These are phyloP conservation scores for Fonsecaea multimorphosa DNA, from an alignment of 2,329 filamentous ascomycete genomes.

Conservation along the genomic window DNA sequence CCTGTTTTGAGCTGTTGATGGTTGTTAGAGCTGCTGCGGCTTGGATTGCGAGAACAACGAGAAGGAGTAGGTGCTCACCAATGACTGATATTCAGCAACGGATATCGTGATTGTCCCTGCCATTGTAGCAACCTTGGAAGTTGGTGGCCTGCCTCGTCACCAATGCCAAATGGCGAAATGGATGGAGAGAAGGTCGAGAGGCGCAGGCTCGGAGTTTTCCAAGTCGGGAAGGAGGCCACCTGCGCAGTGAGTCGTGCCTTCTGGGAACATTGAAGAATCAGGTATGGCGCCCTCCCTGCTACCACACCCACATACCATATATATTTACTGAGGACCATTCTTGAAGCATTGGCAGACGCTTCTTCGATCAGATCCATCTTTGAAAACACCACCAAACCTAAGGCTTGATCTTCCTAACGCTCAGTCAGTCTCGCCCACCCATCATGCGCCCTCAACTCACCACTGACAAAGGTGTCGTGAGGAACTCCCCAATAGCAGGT, in stretches of 20 bases:
- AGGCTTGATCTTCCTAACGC: too few species aligned
- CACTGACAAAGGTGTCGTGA: not conserved
- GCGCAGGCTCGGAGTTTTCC: not conserved
- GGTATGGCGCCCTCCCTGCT: not conserved
- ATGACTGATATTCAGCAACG: conserved; percentile 15
- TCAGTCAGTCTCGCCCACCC: not conserved
- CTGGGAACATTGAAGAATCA: not conserved
- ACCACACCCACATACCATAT: not conserved
- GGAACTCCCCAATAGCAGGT: too few species aligned
- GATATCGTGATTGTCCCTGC: conserved; percentile 23
- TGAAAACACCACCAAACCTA: too few species aligned
- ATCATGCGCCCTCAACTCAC: not conserved
- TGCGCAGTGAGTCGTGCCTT: not conserved
- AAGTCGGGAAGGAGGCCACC: not conserved
- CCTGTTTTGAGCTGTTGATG: conserved; percentile 14
- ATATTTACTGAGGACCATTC: not conserved
- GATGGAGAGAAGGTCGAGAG: not conserved
- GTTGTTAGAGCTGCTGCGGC: not conserved
- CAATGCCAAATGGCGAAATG: not conserved
- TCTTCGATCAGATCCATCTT: not conserved
- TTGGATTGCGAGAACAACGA: not conserved
- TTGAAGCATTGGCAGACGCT: too few species aligned
- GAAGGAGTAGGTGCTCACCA: conserved; percentile 20
- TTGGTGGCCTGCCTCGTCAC: conserved; percentile 3
- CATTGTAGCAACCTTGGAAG: not conserved